These are phyloP conservation scores for Metroxylon sagu DNA, from an alignment of 176 grass and related monocot species.

Conservation along the genomic window DNA sequence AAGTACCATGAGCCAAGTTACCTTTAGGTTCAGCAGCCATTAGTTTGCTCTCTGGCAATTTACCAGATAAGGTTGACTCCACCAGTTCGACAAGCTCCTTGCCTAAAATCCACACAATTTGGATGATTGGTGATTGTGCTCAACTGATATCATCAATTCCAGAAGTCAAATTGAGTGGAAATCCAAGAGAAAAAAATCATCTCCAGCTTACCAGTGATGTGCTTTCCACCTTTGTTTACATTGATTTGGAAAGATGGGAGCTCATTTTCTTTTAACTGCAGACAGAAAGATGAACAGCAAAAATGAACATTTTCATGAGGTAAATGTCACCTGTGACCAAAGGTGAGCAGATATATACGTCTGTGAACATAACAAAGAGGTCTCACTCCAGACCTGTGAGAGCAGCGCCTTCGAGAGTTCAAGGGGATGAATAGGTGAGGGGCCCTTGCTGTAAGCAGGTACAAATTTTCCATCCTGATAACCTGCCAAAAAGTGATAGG, in stretches of 20 bases:
- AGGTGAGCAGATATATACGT: too few species aligned
- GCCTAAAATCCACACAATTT: slow-evolving; percentile 26
- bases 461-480: slow-evolving; percentile 76
- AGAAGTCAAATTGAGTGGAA: neutral
- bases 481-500: slow-evolving; percentile 85
- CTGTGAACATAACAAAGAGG: too few species aligned
- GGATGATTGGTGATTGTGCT: too few species aligned
- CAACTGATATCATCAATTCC: neutral
- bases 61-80: slow-evolving; percentile 25
- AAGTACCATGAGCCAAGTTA: slow-evolving; percentile 5
- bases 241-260: slow-evolving; percentile 72
- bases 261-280: slow-evolving; percentile 54
- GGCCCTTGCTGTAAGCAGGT: slow-evolving; percentile 41
- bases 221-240: slow-evolving; percentile 46
- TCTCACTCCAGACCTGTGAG: slow-evolving; percentile 25
- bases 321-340: too few species aligned
- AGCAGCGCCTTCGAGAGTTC: slow-evolving; percentile 56
- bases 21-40: slow-evolving; percentile 30
- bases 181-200: too few species aligned
- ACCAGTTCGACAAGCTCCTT: slow-evolving; percentile 40
- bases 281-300: slow-evolving; percentile 4
- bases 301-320: too few species aligned
- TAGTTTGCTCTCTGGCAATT: slow-evolving; percentile 25
- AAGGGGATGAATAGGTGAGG: slow-evolving; percentile 45
- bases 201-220: slow-evolving; percentile 38